Base-by-base conservation (phyloP, 345 rosid genomes). In the Theobroma cacao region DNA sequence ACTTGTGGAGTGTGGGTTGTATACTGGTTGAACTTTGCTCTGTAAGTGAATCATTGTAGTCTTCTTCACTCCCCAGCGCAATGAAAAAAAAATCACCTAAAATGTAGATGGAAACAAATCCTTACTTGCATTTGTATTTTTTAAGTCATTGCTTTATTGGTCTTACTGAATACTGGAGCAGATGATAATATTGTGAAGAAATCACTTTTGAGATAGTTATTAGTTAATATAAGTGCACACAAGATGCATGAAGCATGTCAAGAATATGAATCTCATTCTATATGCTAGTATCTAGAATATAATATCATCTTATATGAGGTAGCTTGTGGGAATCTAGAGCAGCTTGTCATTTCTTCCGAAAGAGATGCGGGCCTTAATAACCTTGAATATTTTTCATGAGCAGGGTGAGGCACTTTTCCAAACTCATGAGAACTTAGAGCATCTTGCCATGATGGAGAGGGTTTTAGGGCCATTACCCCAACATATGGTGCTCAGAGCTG, bases 391-490 rank as follows among this genome's bases (percentile, higher is more conserved):
- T 26, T 12, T 74, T 72, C 17, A 18, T 85, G 58, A 77, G 15
- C 77, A 93, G 97, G 97, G 97, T 60, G 95, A 90, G 83, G 97
- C 97, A 12, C 90, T 93, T 31, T 91, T 91, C 70, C 93, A 93
- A 80, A 93, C 97, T 1, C 95, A 91, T 68, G 95, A 93, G 84
- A 93, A 93, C 79, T 82, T 93, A 79, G 95, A 93, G 86, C 97
- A 91, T 87, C 86, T 93, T 33, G 97, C 97, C 45, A 93, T 93
- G 93, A 91, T 93, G 97, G 95, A 93, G 81, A 88, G 88, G 84
- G 92, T 91, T 80, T 76, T 93, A 56, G 97, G 95, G 75, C 92
- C 97, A 15, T 55, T 93, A 45, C 95, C 97, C 1, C 90, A 90
- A 68, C 92, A 90, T 70, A 90, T 93, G 91, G 81, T 71, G 58